A percentile compares a stretch with the other conserved stretches of the same genome.
These are phyloP conservation scores for Calocera cornea DNA, from an alignment of 768 basidiomycete species.

Conservation along the genomic window DNA sequence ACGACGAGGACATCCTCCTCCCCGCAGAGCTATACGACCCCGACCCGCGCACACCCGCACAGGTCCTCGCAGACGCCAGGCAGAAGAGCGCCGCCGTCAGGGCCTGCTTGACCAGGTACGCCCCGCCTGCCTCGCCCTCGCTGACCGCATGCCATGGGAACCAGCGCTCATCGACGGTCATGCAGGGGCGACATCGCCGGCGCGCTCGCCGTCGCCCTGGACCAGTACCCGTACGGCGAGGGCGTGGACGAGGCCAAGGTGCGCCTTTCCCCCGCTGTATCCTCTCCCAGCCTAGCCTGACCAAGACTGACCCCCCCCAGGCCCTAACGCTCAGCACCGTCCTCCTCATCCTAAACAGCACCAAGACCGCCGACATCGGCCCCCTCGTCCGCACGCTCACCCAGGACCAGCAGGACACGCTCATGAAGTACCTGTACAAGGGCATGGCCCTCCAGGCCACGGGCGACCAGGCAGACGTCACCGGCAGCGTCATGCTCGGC, in stretches of 20 bases:
- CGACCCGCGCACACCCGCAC: conserved; percentile 64
- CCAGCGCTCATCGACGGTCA: too few relatives aligned
- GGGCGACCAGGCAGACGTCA: conserved; percentile 44
- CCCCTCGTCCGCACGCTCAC: conserved; percentile 57
- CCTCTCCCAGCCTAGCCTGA: not conserved
- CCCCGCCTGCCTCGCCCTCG: conserved; percentile 11
- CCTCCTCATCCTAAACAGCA: conserved; percentile 84
- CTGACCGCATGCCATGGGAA: too few relatives aligned
- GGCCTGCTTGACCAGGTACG: conserved; percentile 58
- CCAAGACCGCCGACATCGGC: conserved; percentile 77
- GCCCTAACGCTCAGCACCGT: conserved; percentile 65
- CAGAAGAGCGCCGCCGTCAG: conserved; percentile 60
- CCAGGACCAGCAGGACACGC: conserved; percentile 65
- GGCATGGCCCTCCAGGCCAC: conserved; percentile 69
- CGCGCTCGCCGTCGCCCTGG: conserved; percentile 56
- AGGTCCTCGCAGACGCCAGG: conserved; percentile 63
- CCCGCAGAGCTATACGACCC: conserved; percentile 77
- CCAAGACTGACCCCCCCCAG: conserved; percentile 28
- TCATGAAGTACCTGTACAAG: conserved; percentile 98
- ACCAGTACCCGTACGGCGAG: conserved; percentile 77
- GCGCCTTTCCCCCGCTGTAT: conserved; percentile 10
- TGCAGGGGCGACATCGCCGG: conserved; percentile 67
- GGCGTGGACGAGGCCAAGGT: conserved; percentile 87
- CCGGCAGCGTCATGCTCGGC: conserved; percentile 54
- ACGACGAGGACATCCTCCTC: conserved; percentile 79